phyloP scores from a whole-genome alignment of 2,329 filamentous ascomycete genomes.

The Xylariaceae sp. region DNA sequence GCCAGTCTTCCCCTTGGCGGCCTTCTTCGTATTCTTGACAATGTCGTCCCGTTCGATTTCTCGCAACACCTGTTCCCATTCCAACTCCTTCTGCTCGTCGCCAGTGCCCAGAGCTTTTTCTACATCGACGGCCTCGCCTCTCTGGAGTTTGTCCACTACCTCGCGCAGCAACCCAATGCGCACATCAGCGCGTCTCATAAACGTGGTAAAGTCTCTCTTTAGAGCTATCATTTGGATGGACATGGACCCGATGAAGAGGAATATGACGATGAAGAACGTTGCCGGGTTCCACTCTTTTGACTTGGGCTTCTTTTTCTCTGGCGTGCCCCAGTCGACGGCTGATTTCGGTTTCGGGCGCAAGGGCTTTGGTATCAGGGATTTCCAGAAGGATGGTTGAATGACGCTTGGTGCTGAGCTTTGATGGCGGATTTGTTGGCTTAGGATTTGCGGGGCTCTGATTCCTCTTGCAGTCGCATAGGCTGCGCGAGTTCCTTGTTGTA shows the following conservation, averaged over 20 bases:
- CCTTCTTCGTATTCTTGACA: slow-evolving; percentile 45
- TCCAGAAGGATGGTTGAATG: slow-evolving; percentile 62
- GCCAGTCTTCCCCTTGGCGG: slow-evolving; percentile 37
- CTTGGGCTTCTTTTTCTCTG: slow-evolving; percentile 38
- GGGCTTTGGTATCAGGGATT: slow-evolving; percentile 64
- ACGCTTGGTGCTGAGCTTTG: slow-evolving; percentile 47
- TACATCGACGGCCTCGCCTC: slow-evolving; percentile 77
- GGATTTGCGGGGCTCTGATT: background rate
- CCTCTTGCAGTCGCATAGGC: slow-evolving; percentile 13
- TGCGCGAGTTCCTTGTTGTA: slow-evolving; percentile 20
- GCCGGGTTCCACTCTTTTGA: slow-evolving; percentile 73
- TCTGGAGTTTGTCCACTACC: slow-evolving; percentile 65
- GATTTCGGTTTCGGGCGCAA: slow-evolving; percentile 45
- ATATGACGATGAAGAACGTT: slow-evolving; percentile 77
- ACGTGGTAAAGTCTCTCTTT: slow-evolving; percentile 69
- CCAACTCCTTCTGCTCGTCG: slow-evolving; percentile 66
- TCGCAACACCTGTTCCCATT: slow-evolving; percentile 78
- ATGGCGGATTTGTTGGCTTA: slow-evolving; percentile 20
- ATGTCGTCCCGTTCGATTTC: slow-evolving; percentile 63
- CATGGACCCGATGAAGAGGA: slow-evolving; percentile 87
- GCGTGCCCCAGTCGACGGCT: slow-evolving; percentile 28
- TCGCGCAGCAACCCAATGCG: slow-evolving; percentile 74
- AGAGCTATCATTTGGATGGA: slow-evolving; percentile 87
- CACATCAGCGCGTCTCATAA: slow-evolving; percentile 71
- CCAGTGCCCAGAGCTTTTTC: slow-evolving; percentile 77